phyloP scores from a whole-genome alignment of 75 land plant species.

The Cupressus sempervirens region DNA sequence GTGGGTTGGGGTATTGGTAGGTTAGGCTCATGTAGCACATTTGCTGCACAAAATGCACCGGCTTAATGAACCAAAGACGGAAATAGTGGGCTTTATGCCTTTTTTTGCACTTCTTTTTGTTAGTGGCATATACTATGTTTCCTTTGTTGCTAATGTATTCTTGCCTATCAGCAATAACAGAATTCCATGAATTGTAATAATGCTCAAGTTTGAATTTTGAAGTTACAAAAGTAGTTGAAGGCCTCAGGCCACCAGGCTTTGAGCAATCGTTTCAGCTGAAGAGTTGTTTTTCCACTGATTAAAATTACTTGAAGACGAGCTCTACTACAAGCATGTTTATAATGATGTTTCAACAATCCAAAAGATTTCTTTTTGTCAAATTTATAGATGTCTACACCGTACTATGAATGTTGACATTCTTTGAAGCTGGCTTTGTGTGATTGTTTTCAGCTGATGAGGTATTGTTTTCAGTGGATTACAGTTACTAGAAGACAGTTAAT shows the following conservation, averaged over 20 bases:
- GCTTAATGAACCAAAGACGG: neutral
- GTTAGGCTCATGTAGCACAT: neutral
- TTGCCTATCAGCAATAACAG: neutral
- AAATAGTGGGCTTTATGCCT: neutral
- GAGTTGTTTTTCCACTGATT: neutral
- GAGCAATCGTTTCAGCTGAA: neutral
- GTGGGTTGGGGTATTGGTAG: neutral
- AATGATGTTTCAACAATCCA: neutral
- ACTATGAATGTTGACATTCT: neutral
- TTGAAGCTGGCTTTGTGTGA: neutral
- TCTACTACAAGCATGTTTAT: neutral
- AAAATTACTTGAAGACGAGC: neutral
- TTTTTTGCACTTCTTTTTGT: neutral
- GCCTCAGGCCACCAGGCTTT: neutral
- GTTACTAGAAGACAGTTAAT: neutral
- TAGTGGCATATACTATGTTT: neutral
- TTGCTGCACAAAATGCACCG: neutral
- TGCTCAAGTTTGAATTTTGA: neutral
- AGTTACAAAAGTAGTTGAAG: neutral
- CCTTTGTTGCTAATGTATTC: slow-evolving; percentile 3
- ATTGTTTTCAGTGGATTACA: neutral
- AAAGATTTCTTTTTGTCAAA: neutral
- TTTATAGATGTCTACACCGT: neutral
- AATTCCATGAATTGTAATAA: neutral
- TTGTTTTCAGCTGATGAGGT: neutral